phyloP scores from a whole-genome alignment of 2,329 filamentous ascomycete species.

The Raffaelea deltoideospora region DNA sequence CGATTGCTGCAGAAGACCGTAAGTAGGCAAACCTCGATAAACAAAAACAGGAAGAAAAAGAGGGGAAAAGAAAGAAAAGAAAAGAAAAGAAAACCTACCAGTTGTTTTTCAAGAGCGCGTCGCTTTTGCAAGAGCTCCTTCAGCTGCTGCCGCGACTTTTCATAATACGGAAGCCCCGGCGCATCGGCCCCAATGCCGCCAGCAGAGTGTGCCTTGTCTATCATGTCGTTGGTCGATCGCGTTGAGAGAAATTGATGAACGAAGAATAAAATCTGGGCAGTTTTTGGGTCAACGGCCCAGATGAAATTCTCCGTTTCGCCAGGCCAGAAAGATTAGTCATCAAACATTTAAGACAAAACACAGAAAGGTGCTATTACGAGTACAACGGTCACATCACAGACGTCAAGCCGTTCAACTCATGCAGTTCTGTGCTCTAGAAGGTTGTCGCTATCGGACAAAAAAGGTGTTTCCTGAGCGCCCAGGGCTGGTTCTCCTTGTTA shows the following conservation, averaged over 20 bases:
- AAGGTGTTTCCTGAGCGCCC: too few relatives aligned
- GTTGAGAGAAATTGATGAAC: not conserved
- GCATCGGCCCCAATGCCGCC: conserved; percentile 20
- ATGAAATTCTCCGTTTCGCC: too few relatives aligned
- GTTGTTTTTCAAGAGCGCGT: conserved; percentile 29
- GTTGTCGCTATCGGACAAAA: too few relatives aligned
- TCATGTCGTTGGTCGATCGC: conserved; percentile 14
- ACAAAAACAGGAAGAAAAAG: too few relatives aligned
- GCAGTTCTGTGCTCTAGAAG: too few relatives aligned
- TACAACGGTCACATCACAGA: too few relatives aligned
- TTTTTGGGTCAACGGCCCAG: too few relatives aligned
- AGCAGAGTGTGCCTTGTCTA: conserved; percentile 15
- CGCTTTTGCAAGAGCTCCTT: conserved; percentile 53
- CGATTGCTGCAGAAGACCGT: conserved; percentile 1
- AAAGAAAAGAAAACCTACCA: conserved; percentile 12
- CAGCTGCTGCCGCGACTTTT: conserved; percentile 53
- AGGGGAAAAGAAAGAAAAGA: conserved; percentile 1
- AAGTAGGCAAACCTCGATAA: not conserved
- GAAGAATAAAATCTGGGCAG: not conserved
- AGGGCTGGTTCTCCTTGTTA: too few relatives aligned
- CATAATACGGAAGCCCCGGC: conserved; percentile 50
- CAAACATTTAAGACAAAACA: too few relatives aligned
- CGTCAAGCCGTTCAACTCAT: too few relatives aligned
- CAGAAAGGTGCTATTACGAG: too few relatives aligned
- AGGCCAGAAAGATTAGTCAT: too few relatives aligned